Base-by-base conservation (phyloP, 2,329 filamentous ascomycete genomes). In the Hymenoscyphus linearis region DNA sequence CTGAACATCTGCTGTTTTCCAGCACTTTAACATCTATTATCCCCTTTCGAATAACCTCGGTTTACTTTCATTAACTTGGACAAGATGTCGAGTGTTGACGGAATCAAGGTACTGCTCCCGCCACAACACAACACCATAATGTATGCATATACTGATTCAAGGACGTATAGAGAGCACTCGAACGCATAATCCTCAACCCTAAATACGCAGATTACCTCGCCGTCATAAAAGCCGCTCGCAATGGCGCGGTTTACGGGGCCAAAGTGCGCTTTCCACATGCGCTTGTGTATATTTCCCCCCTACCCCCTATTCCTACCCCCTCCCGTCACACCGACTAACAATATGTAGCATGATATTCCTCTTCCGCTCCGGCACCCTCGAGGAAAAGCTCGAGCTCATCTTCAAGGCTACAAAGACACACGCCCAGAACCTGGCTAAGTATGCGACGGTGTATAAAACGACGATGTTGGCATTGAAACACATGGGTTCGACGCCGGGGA, bases 191-290 rank as follows among this genome's bases (percentile, higher is more conserved):
- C 67, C 84, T 95, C 64, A 86, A 98, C 74, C 92, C 93, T 5
- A 82, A 85, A 67, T 90, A 96, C 77, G 91, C 95, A 71, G 91
- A 95, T 70, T 75, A 92, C 60, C 84, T 99, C 64, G 85, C 90
- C 61, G 82, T 99, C 68, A 75, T 96, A 75, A 99, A 99, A 83
- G 91, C 87, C 71, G 89, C 95, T 68, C 91, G 95, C 77, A 99
- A 98, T 85, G 95, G 95, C 75, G 87, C 93, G 67, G 91, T 99
- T 65, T 99, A 99, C 78, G 95, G 95, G 64, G 86, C 90, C 70
- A 98, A 98, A 84, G 91, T 99, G 76, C 93, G 95, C 66, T 98
- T 99, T 79, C 95, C 95, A 66, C 95, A 99, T 79, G 95, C 95
- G 64, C 83, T 99, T 68, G 95, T 99, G 83, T 86, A 80, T 65